Base-by-base conservation (phyloP, 768 basidiomycete species). In the Xanthoconium stramineum region DNA sequence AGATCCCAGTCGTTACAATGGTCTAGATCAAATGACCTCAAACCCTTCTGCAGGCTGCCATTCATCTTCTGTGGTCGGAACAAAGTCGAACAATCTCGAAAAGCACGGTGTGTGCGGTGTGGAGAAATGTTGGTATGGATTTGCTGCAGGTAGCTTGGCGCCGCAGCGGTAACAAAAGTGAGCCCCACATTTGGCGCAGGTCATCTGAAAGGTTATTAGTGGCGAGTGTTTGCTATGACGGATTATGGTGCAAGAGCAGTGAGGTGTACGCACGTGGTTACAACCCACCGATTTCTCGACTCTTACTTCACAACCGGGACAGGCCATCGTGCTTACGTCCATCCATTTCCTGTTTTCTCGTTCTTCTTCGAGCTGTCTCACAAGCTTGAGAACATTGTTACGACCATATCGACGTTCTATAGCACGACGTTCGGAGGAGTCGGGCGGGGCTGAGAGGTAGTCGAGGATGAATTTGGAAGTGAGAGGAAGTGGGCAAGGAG, bases 91-190 rank as follows among this genome's bases (percentile, higher is more conserved):
- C 56, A 90, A 66, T 67, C 82, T 85, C 54, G 79, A 78, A 69
- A 80, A 90, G 65, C 89, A 91, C 11, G 66, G 58, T 7, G 65
- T 65, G 14, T 79, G 80, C 12, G 71, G 75, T 32, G 72, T 78
- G 33, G 83, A 85, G 65, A 88, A 92, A 65, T 93, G 91, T 28
- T 60, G 64, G 60, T 91, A 92, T 0, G 89, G 88, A 57, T 85
- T 73, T 15, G 58, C 61, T 8, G 72, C 62, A 0, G 70, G 47
- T 28, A 93, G 69, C 60, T 76, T 79, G 1, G 70, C 55, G 6
- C 88, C 91, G 66, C 91, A 93, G 6, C 85, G 80, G 63, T 89
- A 93, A 75, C 91, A 94, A 64, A 91, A 94, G 65, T 94, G 91
- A 48, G 82, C 77, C 32, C 71, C 65, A 70, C 91, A 94, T 61